Conservation (phyloP, 305 asterid genomes). For the Fraxinus paxiana region DNA sequence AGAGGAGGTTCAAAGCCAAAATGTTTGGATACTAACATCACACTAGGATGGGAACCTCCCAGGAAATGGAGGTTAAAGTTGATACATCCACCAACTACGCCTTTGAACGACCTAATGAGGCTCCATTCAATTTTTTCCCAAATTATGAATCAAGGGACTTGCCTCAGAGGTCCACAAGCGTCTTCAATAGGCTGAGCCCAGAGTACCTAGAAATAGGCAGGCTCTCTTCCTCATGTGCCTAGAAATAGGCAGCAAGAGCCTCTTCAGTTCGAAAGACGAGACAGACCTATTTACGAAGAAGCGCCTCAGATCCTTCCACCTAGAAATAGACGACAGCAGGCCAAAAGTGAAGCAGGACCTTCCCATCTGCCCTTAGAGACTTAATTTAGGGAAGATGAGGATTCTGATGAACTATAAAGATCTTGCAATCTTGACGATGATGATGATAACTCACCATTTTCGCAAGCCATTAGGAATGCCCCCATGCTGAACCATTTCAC, state of each 20-base stretch:
- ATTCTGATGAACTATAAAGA: not conserved
- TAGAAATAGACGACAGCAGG: no score
- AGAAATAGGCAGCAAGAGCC: no score
- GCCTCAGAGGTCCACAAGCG: not conserved
- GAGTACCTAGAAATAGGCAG: not conserved
- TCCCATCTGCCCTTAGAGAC: not conserved
- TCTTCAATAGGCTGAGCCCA: not conserved
- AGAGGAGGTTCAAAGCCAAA: no score
- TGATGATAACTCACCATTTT: not conserved
- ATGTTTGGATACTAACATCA: not conserved
- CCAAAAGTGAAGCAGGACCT: not conserved
- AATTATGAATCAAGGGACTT: not conserved
- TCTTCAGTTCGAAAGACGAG: not conserved
- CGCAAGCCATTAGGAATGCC: not conserved
- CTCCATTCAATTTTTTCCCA: not conserved
- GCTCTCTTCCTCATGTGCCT: no score
- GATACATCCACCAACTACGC: not conserved
- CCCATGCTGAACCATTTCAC: not conserved
- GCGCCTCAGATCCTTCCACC: not conserved
- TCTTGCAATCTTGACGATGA: not conserved
- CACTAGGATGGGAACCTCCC: not conserved
- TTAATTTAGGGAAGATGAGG: not conserved
- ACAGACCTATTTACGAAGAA: no score
- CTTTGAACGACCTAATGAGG: not conserved
- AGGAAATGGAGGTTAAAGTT: not conserved